phyloP scores from a whole-genome alignment of 2,329 filamentous ascomycete species.

The Ambrosiella cleistominuta region DNA sequence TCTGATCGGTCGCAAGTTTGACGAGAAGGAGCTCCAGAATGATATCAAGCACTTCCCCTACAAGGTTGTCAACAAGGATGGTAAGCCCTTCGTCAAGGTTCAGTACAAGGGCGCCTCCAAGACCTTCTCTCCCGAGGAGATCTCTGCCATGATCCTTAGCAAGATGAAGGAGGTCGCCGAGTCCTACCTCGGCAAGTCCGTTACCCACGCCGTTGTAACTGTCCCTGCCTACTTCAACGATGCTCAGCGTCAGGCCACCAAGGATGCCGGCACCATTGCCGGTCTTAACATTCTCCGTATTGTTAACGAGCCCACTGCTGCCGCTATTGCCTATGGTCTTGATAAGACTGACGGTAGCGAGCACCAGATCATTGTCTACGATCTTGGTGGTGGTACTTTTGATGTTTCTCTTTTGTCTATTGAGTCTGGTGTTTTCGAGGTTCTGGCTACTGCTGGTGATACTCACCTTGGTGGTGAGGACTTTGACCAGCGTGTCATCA shows the following conservation, averaged over 20 bases:
- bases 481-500: constrained; percentile 95
- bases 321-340: constrained; percentile 85
- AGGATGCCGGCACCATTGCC: constrained; percentile 83
- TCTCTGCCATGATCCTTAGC: constrained; percentile 64
- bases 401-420: constrained; percentile 88
- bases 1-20: constrained; percentile 68
- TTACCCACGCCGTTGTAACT: constrained; percentile 78
- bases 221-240: constrained; percentile 98
- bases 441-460: constrained; percentile 86
- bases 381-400: constrained; percentile 87
- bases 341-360: constrained; percentile 67
- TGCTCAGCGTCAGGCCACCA: constrained; percentile 90
- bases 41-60: constrained; percentile 99
- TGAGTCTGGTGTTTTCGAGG: constrained; percentile 85
- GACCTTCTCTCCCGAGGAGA: constrained; percentile 63
- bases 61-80: constrained; percentile 77
- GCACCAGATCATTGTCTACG: constrained; percentile 81
- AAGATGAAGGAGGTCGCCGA: constrained; percentile 78
- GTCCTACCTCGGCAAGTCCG: constrained; percentile 63
- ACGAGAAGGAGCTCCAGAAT: constrained; percentile 71
- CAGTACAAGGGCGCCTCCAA: constrained; percentile 46
- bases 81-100: constrained; percentile 73
- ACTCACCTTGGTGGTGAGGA: constrained; percentile 97
- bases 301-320: constrained; percentile 90
- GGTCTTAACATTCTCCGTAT: constrained; percentile 91